Conservation (phyloP, 2,329 filamentous ascomycete genomes). For the Aspergillus sp. region DNA sequence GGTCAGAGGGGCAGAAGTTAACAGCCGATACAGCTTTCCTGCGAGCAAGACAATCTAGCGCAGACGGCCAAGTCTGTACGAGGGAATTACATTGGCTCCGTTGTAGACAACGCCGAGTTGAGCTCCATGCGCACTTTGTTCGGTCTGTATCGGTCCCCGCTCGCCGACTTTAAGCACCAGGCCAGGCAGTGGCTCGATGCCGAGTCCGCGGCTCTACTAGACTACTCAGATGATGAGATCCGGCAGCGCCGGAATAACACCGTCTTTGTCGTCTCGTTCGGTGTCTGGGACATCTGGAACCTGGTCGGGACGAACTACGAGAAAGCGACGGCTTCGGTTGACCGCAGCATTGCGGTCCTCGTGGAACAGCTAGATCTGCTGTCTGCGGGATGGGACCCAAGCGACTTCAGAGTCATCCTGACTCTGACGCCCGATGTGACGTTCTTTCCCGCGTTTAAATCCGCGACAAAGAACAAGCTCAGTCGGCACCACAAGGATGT, state of each 20-base stretch:
- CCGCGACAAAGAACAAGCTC: conserved; percentile 13
- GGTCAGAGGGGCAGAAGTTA: conserved; percentile 1
- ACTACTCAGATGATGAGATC: conserved; percentile 15
- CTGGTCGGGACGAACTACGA: conserved; percentile 19
- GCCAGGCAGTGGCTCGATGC: conserved; percentile 25
- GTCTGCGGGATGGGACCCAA: conserved; percentile 17
- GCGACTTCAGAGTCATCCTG: conserved; percentile 28
- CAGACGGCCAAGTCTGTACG: conserved; percentile 19
- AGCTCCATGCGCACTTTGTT: conserved; percentile 12
- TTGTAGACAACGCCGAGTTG: conserved; percentile 24
- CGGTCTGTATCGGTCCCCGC: conserved; percentile 15
- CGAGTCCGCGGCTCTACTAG: conserved; percentile 17
- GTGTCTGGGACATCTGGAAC: conserved; percentile 33
- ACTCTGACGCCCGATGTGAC: conserved; percentile 31
- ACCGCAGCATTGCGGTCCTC: conserved; percentile 23
- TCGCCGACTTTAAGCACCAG: conserved; percentile 30
- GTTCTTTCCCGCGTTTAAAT: conserved; percentile 29
- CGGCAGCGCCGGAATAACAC: conserved; percentile 20
- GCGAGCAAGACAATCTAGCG: conserved; percentile 26
- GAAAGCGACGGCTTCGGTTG: conserved; percentile 16
- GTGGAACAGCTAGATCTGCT: conserved; percentile 24
- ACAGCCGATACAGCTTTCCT: conserved; percentile 18
- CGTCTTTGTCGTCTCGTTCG: conserved; percentile 29
- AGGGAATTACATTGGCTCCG: conserved; percentile 20
- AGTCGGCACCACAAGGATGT: conserved; percentile 22